A percentile compares a stretch with the other conserved stretches of the same genome.
These are phyloP conservation scores for Botrytis fabae DNA, from an alignment of 2,329 filamentous ascomycete species.

Conservation along the genomic window DNA sequence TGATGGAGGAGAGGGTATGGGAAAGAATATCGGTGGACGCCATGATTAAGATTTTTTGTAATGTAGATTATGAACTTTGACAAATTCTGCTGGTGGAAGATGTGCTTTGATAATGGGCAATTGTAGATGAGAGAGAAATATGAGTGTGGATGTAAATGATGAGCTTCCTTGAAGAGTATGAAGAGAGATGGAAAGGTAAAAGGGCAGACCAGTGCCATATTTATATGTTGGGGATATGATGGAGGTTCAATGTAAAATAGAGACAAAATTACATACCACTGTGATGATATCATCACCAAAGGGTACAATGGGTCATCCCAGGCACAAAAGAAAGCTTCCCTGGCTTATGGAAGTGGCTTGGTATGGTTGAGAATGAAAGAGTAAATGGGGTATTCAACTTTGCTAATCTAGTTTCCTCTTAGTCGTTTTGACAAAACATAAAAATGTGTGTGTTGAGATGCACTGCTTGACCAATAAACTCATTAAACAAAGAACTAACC, in stretches of 20 bases:
- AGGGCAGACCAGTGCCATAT: background rate
- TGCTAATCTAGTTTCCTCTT: background rate
- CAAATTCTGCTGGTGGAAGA: background rate
- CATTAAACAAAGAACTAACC: background rate
- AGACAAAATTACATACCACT: background rate
- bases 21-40: conserved; percentile 47
- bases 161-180: background rate
- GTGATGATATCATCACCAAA: background rate
- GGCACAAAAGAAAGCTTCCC: background rate
- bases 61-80: background rate
- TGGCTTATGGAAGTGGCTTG: background rate
- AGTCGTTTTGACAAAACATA: background rate
- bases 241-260: background rate
- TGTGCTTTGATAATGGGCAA: background rate
- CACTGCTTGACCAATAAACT: background rate
- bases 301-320: background rate
- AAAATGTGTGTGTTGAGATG: background rate
- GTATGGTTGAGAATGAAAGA: background rate
- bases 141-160: background rate
- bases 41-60: conserved; percentile 31
- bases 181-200: background rate
- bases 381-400: background rate
- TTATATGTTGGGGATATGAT: background rate
- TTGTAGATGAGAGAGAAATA: background rate
- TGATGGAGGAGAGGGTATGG: conserved; percentile 55